Evolutionary conservation across 805 yeast species (phyloP).

Genomic region (Kluyveromyces dobzhanskii): DNA sequence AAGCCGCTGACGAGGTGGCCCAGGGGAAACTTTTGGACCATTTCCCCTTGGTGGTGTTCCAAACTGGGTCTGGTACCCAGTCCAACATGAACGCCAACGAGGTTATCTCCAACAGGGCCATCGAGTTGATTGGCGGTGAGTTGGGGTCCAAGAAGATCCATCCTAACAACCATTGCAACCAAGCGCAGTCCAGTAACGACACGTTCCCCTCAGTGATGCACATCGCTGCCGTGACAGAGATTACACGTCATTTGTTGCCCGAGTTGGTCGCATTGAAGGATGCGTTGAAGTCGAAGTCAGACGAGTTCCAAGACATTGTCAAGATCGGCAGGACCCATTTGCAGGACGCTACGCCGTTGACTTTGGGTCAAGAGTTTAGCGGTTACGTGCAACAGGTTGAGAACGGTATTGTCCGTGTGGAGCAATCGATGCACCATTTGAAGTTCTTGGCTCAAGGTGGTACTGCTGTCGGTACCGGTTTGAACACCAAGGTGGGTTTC

Average conservation of each 20-base stretch:
- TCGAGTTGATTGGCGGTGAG: slow-evolving; percentile 87
- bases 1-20: slow-evolving; percentile 92
- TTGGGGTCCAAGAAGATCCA: slow-evolving; percentile 90
- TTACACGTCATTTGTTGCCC: slow-evolving; percentile 67
- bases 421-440: slow-evolving; percentile 65
- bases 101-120: slow-evolving; percentile 97
- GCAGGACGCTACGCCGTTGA: slow-evolving; percentile 97
- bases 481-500: slow-evolving; percentile 88
- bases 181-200: slow-evolving; percentile 98
- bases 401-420: slow-evolving; percentile 84
- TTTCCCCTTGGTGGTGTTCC: slow-evolving; percentile 97
- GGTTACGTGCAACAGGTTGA: slow-evolving; percentile 92
- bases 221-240: slow-evolving; percentile 94
- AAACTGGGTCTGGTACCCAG: slow-evolving; percentile 98
- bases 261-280: slow-evolving; percentile 70
- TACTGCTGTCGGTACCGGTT: slow-evolving; percentile 98
- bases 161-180: slow-evolving; percentile 97
- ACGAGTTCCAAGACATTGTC: slow-evolving; percentile 82
- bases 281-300: slow-evolving; percentile 66
- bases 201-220: slow-evolving; percentile 99
- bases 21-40: slow-evolving; percentile 88
- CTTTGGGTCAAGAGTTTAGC: slow-evolving; percentile 95
- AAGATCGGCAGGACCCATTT: slow-evolving; percentile 98
- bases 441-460: slow-evolving; percentile 95
- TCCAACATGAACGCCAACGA: slow-evolving; percentile 99